Evolutionary conservation across 768 basidiomycete genomes (phyloP), one percentile per base, ranked within the genome.

Genomic region (Cyclocybe cylindracea): DNA sequence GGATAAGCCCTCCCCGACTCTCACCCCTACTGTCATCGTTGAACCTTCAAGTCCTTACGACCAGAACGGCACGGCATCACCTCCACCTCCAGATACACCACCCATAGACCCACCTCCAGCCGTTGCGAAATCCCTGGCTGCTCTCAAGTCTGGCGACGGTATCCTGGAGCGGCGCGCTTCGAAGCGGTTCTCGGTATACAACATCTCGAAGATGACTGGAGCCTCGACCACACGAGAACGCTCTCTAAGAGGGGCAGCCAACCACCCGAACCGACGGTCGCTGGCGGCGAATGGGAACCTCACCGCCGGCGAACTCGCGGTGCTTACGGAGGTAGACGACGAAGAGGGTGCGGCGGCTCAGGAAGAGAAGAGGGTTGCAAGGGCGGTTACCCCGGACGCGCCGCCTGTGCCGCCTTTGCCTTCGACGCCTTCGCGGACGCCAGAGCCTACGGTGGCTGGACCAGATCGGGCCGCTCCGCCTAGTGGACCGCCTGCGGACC

Each of bases 131-230:
- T 89, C 91, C 5, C 79, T 98, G 8, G 93, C 91, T 6, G 94
- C 94, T 7, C 77, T 99, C 41, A 89, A 95, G 70, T 85, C 88
- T 61, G 86, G 83, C 45, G 94, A 95, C 58, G 80, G 85, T 10
- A 56, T 63, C 1, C 79, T 98, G 36, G 92, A 94, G 61, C 84
- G 96, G 16, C 80, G 96, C 41, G 96, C 96, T 13, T 94, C 91
- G 16, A 98, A 98, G 66, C 89, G 97, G 0, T 98, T 94, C 71
- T 97, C 94, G 39, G 86, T 87, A 1, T 98, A 96, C 66, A 91
- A 94, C 57, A 89, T 98, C 61, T 86, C 89, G 42, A 95, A 95
- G 72, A 95, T 98, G 87, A 87, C 92, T 3, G 85, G 86, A 11
- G 73, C 68, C 19, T 67, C 78, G 14, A 66, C 71, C 19, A 64